Conservation (phyloP, 129 eudicot species). For the Tagetes erecta region DNA sequence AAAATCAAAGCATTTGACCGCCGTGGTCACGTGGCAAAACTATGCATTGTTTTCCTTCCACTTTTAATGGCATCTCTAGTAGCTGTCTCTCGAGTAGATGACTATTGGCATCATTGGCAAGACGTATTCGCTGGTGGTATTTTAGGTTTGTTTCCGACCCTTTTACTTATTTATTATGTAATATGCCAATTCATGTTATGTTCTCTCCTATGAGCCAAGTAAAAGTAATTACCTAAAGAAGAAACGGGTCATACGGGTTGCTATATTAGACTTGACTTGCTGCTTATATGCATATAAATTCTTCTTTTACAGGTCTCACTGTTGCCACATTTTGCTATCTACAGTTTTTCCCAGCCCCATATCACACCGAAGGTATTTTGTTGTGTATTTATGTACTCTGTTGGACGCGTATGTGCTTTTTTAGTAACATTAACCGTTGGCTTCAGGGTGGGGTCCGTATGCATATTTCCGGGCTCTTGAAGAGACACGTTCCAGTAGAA, state of each 20-base stretch:
- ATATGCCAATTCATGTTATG: background rate
- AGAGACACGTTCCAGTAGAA: slow-evolving; percentile 42
- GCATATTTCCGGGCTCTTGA: slow-evolving; percentile 75
- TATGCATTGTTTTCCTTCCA: slow-evolving; percentile 73
- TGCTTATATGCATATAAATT: background rate
- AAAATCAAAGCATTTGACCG: slow-evolving; percentile 69
- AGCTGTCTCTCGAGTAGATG: slow-evolving; percentile 84
- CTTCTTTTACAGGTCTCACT: slow-evolving; percentile 45
- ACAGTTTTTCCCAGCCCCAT: slow-evolving; percentile 83
- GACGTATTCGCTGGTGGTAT: slow-evolving; percentile 86
- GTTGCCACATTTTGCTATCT: slow-evolving; percentile 76
- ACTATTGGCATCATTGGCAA: slow-evolving; percentile 96
- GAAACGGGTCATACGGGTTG: slow-evolving; percentile 1
- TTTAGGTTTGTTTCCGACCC: slow-evolving; percentile 45
- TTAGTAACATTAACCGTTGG: slow-evolving; percentile 11
- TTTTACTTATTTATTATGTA: background rate
- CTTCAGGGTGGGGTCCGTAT: slow-evolving; percentile 80
- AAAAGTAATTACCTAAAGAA: background rate
- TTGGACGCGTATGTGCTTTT: background rate
- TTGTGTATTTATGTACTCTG: background rate
- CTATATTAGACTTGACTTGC: background rate
- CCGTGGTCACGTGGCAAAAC: slow-evolving; percentile 70
- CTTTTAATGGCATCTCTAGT: slow-evolving; percentile 77
- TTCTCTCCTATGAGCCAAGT: background rate
- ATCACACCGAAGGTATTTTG: slow-evolving; percentile 54